Base-by-base conservation (phyloP, 371 early-diverging fungal genomes). In the Lichtheimia ramosa region DNA sequence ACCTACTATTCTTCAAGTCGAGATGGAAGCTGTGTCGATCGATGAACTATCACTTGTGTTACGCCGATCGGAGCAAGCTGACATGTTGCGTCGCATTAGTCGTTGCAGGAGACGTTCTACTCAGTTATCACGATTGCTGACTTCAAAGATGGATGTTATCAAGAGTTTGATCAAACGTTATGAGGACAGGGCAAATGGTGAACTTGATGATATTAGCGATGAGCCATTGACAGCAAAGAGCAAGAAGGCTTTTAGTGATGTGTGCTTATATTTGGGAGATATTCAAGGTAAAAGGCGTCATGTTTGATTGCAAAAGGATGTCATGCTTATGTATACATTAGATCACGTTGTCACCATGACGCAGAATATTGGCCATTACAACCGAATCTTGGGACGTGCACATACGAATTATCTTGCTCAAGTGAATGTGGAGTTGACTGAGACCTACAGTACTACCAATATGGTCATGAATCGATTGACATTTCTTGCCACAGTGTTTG, bases 61-160 rank as follows among this genome's bases (percentile, higher is more conserved):
- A 3, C 76, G 63, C 16, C 75, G 86, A 56, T 74, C 81, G 2
- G 95, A 94, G 68, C 92, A 92, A 60, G 66, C 80, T 5, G 96
- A 95, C 70, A 94, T 95, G 95, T 68, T 95, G 40, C 79, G 88
- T 48, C 84, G 95, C 0, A 94, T 95, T 56, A 91, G 93, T 58
- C 83, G 83, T 6, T 91, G 89, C 15, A 80, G 96, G n/a, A 91
- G 91, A 60, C 75, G 82, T 20, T 89, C 93, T 1, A 90, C 89
- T 65, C 82, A 82, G 63, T 72, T 94, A 12, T 56, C 89, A 52
- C 75, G 95, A 1, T 71, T 95, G 27, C 68, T 95, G 34, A 77
- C 70, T 28, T 83, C 87, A 5, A 95, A 95, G 64, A 66, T 89
- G 10, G 96, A 94, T 65, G 89, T 94, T 0, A 66, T 95, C 24